Evolutionary conservation across 768 basidiomycete species (phyloP), one percentile per base, ranked within the genome.

Genomic region (Russula ochroleuca): DNA sequence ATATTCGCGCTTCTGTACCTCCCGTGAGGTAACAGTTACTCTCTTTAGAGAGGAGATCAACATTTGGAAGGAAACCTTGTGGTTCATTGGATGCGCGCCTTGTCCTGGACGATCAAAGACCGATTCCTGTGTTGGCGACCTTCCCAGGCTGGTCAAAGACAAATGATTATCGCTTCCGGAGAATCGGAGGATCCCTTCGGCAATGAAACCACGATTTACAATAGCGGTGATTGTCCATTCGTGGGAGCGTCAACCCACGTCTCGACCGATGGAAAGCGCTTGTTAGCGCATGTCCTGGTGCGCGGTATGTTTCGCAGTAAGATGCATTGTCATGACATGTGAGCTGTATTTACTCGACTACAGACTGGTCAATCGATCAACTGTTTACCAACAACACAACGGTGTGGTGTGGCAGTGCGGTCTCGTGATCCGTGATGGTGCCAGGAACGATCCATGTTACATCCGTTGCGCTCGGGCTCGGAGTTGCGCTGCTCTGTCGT

Each of bases 401-500:
- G n/a, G n/a, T n/a, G n/a, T n/a, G 3, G 6, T 13, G n/a, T 40
- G 37, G 47, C 25, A 28, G 23, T 28, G 25, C 37, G n/a, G 13
- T n/a, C 38, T 33, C n/a, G 19, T 43, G 8, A 19, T 50, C 33
- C 7, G 15, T 23, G 11, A 54, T 14, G 19, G 15, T 6, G 6
- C 28, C 31, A 31, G 9, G 5, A 21, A 19, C 5, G n/a, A 37
- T 35, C 50, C 33, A 11, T 8, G 2, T 48, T 38, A 48, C 7
- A 17, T 61, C 61, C 61, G 61, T 9, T 23, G 17, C 5, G 23
- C 43, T 61, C 52, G 61, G 60, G 35, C 6, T 28, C 60, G 43
- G 40, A 8, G 10, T 33, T 13, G 15, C 41, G 21, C 41, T 45
- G 52, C 13, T n/a, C 49, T 25, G 25, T 38, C 19, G 31, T 17